Base-by-base conservation (phyloP, 768 basidiomycete genomes). In the Trametes meyenii region DNA sequence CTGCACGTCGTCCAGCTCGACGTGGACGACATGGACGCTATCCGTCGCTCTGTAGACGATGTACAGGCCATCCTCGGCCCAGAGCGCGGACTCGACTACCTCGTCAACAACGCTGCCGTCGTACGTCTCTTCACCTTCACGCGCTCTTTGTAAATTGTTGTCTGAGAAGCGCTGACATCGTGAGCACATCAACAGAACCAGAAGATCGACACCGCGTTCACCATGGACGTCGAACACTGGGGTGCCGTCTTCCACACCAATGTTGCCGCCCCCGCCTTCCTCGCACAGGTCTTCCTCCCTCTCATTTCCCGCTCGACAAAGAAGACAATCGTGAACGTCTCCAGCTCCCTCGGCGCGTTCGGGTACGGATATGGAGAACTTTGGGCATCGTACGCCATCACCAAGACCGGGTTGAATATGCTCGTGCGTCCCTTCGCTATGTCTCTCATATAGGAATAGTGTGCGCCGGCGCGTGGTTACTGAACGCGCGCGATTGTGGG, bases 391-490 rank as follows among this genome's bases (percentile, higher is more conserved):
- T 79, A 78, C 58, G 68, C 70, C 10, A 73, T 77, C 52, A 73
- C 67, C n/a, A 78, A 78, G 65, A 67, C 71, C 2, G 76, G 72
- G 7, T 60, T 77, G 45, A 76, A 77, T 50, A 78, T 78, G 77
- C 67, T 77, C 50, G 77, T 77, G 60, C 24, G 73, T n/a, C n/a
- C n/a, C n/a, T n/a, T n/a, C n/a, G n/a, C n/a, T n/a, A n/a, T n/a
- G n/a, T n/a, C n/a, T n/a, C n/a, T n/a, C n/a, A n/a, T n/a, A n/a
- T n/a, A n/a, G n/a, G n/a, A n/a, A n/a, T n/a, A n/a, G n/a, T n/a
- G n/a, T n/a, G n/a, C n/a, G n/a, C n/a, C n/a, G n/a, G n/a, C n/a
- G n/a, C n/a, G n/a, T n/a, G n/a, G n/a, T n/a, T n/a, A n/a, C n/a
- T n/a, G n/a, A n/a, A n/a, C n/a, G n/a, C n/a, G n/a, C 11, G 51